Percentiles rank a stretch among this genome's conserved stretches.
Conservation (phyloP, 1,284 basidiomycete species). For the Ustilago shanxiensis region DNA sequence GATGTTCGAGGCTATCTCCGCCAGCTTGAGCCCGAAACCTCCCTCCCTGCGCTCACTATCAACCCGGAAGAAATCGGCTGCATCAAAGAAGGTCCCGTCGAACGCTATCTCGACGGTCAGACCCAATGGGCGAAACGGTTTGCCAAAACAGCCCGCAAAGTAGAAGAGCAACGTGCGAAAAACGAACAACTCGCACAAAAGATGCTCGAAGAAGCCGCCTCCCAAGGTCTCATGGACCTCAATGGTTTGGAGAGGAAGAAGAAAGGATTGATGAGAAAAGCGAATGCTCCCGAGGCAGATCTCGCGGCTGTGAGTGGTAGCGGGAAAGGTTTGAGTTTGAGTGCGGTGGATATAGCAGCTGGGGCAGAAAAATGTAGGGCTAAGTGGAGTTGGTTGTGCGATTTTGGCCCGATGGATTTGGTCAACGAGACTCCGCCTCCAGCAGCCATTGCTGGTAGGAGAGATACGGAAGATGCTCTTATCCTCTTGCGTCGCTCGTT, state of each 20-base stretch:
- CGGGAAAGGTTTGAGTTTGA: slow-evolving; percentile 2
- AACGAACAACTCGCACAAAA: slow-evolving; percentile 32
- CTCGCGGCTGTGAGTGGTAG: not conserved
- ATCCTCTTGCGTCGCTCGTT: slow-evolving; percentile 30
- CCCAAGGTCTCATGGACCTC: slow-evolving; percentile 36
- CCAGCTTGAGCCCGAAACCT: slow-evolving; percentile 79
- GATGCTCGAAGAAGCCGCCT: slow-evolving; percentile 41
- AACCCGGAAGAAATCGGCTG: slow-evolving; percentile 75
- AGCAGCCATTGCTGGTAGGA: slow-evolving; percentile 55
- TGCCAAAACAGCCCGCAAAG: slow-evolving; percentile 35
- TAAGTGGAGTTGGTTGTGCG: slow-evolving; percentile 46
- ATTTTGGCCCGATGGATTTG: slow-evolving; percentile 52
- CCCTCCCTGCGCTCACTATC: slow-evolving; percentile 78
- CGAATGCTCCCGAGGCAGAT: not conserved
- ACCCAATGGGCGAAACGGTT: slow-evolving; percentile 51
- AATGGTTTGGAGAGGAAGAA: slow-evolving; percentile 15
- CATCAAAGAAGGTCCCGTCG: slow-evolving; percentile 72
- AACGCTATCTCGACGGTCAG: slow-evolving; percentile 52
- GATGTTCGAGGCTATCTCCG: slow-evolving; percentile 82
- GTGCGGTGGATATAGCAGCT: slow-evolving; percentile 12
- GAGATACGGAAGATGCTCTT: slow-evolving; percentile 52
- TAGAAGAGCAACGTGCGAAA: slow-evolving; percentile 45
- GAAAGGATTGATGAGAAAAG: slow-evolving; percentile 7
- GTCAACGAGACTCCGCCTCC: slow-evolving; percentile 59
- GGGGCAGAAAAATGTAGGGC: slow-evolving; percentile 19